Percentiles rank a stretch among this genome's conserved stretches.
Evolutionary conservation across 805 yeast species (phyloP).

Genomic region (Yamadazyma tumulicola): DNA sequence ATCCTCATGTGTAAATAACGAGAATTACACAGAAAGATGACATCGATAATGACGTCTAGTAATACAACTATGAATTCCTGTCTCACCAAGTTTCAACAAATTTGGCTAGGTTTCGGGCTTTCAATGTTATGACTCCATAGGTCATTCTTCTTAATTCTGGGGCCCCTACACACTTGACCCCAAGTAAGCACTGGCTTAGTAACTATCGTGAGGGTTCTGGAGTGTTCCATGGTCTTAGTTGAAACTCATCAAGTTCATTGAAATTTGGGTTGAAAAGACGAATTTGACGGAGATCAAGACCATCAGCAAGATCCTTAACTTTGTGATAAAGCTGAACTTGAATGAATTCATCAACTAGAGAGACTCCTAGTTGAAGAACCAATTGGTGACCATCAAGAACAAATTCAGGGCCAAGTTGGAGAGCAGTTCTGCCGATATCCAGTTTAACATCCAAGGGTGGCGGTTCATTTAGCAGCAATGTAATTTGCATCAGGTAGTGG

Average conservation of each 20-base stretch:
- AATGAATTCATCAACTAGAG: slow-evolving; percentile 72
- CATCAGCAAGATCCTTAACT: slow-evolving; percentile 73
- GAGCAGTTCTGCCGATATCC: slow-evolving; percentile 56
- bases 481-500: slow-evolving; percentile 69
- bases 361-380: slow-evolving; percentile 60
- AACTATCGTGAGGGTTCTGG: too few relatives aligned
- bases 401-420: slow-evolving; percentile 58
- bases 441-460: slow-evolving; percentile 82
- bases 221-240: too few relatives aligned
- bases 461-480: slow-evolving; percentile 71
- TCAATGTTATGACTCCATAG: too few relatives aligned
- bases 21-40: too few relatives aligned
- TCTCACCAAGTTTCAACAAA: too few relatives aligned
- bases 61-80: too few relatives aligned
- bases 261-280: slow-evolving; percentile 60
- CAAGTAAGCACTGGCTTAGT: too few relatives aligned
- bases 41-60: too few relatives aligned
- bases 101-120: too few relatives aligned
- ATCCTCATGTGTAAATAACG: too few relatives aligned
- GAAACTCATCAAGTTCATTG: slow-evolving; percentile 67
- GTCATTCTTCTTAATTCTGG: too few relatives aligned
- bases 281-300: slow-evolving; percentile 52
- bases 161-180: too few relatives aligned
- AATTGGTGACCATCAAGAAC: slow-evolving; percentile 58
- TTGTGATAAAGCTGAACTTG: slow-evolving; percentile 69